Evolutionary conservation across 192 early-diverging fungal species (phyloP).

Genomic region (Chytriomyces confervae): DNA sequence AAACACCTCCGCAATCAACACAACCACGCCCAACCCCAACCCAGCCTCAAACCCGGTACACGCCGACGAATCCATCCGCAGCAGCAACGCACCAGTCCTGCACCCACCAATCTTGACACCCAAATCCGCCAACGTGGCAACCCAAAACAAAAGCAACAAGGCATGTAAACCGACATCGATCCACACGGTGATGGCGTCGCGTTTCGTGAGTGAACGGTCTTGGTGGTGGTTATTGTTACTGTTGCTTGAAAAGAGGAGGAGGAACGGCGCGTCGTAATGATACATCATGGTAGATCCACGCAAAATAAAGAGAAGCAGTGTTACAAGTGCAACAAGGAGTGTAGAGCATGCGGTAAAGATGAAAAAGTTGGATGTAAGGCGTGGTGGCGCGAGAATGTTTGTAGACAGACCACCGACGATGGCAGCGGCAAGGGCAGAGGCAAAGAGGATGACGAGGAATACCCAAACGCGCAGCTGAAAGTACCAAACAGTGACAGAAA

Average conservation of each 20-base stretch:
- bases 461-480: constrained; percentile 29
- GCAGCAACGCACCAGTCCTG: background rate
- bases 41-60: constrained; percentile 29
- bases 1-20: constrained; percentile 14
- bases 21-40: constrained; percentile 24
- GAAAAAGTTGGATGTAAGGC: constrained; percentile 6
- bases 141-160: constrained; percentile 22
- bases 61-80: background rate
- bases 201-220: background rate
- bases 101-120: constrained; percentile 23
- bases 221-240: too few species aligned
- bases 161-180: background rate
- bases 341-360: background rate
- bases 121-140: constrained; percentile 24
- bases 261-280: constrained; percentile 30
- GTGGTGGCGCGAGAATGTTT: background rate
- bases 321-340: constrained; percentile 9
- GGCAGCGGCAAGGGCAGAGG: background rate
- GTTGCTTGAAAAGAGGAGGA: constrained; percentile 9
- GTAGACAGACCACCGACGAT: background rate
- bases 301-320: background rate
- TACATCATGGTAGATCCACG: constrained; percentile 15
- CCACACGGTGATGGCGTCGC: background rate
- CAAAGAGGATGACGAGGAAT: background rate
- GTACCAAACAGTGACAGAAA: constrained; percentile 3